Evolutionary conservation across 2,329 filamentous ascomycete genomes (phyloP).

Genomic region (Colletotrichum horii): DNA sequence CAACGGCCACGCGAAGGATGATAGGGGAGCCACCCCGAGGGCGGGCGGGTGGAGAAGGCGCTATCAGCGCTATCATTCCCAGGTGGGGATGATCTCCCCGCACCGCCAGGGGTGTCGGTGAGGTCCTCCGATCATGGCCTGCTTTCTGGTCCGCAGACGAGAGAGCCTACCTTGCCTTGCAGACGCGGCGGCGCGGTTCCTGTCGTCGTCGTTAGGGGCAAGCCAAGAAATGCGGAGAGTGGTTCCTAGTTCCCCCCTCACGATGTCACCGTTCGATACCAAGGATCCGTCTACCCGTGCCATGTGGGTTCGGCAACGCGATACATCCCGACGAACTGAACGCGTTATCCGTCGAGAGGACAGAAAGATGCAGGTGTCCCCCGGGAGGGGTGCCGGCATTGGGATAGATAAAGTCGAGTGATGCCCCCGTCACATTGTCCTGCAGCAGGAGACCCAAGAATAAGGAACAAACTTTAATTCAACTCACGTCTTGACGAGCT

Average conservation of each 20-base stretch:
- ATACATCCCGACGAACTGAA: neutral
- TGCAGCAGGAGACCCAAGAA: neutral
- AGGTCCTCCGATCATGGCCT: conserved; percentile 18
- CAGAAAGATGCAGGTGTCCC: neutral
- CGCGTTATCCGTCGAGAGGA: neutral
- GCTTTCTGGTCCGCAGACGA: neutral
- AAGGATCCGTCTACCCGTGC: neutral
- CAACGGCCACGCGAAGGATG: neutral
- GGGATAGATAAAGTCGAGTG: conserved; percentile 1
- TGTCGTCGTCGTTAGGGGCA: neutral
- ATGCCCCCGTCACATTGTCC: neutral
- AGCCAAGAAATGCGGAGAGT: neutral
- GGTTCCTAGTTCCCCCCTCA: neutral
- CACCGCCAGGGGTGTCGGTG: conserved; percentile 19
- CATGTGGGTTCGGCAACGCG: neutral
- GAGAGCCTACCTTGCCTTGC: neutral
- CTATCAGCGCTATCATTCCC: conserved; percentile 4
- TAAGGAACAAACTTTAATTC: neutral
- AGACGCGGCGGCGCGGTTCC: neutral
- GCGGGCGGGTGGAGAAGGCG: neutral
- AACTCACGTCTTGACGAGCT: neutral
- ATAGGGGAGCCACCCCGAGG: conserved; percentile 15
- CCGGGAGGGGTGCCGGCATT: neutral
- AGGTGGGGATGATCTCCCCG: conserved; percentile 9
- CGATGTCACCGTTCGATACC: neutral